Conservation (phyloP, 768 basidiomycete genomes). For the Boletus eberwhitei region DNA sequence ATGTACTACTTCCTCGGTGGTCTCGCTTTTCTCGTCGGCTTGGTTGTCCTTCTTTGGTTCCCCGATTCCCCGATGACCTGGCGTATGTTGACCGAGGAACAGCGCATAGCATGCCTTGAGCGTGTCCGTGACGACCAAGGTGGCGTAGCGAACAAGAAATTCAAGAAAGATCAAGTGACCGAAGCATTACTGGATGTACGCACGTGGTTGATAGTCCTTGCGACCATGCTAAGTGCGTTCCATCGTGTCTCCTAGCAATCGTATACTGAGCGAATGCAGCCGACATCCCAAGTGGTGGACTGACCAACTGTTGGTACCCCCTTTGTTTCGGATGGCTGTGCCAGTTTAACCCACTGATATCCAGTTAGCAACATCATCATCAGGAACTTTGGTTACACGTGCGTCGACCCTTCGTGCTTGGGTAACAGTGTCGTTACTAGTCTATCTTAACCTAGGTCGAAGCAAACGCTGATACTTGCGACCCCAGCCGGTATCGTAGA, state of each 20-base stretch:
- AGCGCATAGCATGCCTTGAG: conserved; percentile 36
- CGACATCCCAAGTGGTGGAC: conserved; percentile 22
- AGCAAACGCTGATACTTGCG: conserved; percentile 12
- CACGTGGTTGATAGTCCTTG: conserved; percentile 29
- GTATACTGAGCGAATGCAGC: conserved; percentile 1
- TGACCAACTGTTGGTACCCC: conserved; percentile 13
- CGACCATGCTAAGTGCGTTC: conserved; percentile 15
- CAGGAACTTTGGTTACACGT: conserved; percentile 22
- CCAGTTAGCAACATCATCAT: conserved; percentile 22
- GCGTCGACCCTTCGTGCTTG: not conserved
- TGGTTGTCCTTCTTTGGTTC: conserved; percentile 34
- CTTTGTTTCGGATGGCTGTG: not conserved
- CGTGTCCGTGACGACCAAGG: conserved; percentile 37
- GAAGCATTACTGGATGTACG: conserved; percentile 22
- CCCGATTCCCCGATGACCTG: conserved; percentile 42
- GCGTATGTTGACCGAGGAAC: conserved; percentile 33
- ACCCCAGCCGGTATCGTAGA: conserved; percentile 23
- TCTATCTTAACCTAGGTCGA: not conserved
- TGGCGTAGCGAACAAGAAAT: not conserved
- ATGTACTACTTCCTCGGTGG: conserved; percentile 35
- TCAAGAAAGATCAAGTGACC: not conserved
- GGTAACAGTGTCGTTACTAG: not conserved
- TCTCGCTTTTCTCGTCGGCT: conserved; percentile 36
- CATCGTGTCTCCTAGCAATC: not conserved
- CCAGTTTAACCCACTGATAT: not conserved